A percentile compares a stretch with the other conserved stretches of the same genome.
Evolutionary conservation across 2,329 filamentous ascomycete genomes (phyloP).

Genomic region (Claviceps pazoutovae): DNA sequence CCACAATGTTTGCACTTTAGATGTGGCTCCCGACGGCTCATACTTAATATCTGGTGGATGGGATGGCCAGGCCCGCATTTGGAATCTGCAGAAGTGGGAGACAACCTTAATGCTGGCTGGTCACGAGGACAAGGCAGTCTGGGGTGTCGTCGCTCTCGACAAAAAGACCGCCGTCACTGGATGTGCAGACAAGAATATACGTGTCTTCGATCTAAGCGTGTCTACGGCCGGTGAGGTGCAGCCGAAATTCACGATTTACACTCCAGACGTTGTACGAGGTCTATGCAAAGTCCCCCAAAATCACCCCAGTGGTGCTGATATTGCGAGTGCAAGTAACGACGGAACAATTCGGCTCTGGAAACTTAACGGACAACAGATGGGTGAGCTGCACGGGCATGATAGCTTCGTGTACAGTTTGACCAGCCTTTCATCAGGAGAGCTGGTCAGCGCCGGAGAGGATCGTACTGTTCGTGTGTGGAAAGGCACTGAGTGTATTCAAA

Average conservation of each 20-base stretch:
- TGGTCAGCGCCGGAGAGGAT: conserved; percentile 87
- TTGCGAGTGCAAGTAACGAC: conserved; percentile 90
- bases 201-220: conserved; percentile 61
- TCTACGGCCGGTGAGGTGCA: conserved; percentile 41
- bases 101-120: conserved; percentile 55
- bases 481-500: conserved; percentile 72
- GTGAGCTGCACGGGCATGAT: conserved; percentile 73
- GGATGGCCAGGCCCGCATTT: conserved; percentile 79
- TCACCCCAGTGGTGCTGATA: conserved; percentile 74
- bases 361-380: conserved; percentile 60
- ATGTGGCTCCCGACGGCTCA: conserved; percentile 56
- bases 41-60: conserved; percentile 85
- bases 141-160: conserved; percentile 80
- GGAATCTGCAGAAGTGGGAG: conserved; percentile 79
- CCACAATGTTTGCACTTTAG: conserved; percentile 77
- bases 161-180: conserved; percentile 73
- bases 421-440: conserved; percentile 64
- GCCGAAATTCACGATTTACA: conserved; percentile 41
- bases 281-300: conserved; percentile 64
- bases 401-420: conserved; percentile 87
- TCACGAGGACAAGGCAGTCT: conserved; percentile 65
- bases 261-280: conserved; percentile 76
- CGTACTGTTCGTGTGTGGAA: conserved; percentile 86
- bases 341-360: conserved; percentile 81
- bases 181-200: conserved; percentile 79